Evolutionary conservation across 73 alveolate species (phyloP).

Genomic region (Uronychia binucleata): DNA sequence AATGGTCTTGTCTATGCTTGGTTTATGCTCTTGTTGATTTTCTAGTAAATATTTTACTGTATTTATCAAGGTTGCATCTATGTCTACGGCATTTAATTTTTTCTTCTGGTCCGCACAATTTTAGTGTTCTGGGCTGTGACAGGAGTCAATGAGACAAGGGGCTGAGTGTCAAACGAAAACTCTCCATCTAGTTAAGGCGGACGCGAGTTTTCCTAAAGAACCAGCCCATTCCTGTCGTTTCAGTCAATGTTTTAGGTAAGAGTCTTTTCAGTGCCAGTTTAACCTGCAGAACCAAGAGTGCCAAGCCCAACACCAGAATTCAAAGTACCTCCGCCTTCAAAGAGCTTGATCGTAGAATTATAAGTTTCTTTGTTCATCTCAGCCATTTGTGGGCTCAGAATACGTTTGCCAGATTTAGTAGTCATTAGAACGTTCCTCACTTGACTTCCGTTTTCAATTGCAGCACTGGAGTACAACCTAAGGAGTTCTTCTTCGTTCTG

Average conservation of each 20-base stretch:
- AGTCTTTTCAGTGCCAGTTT: no score
- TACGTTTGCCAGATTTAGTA: background rate
- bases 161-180: background rate
- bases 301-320: no score
- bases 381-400: background rate
- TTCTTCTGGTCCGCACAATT: background rate
- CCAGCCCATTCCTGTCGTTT: no score
- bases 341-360: background rate
- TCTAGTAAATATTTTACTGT: no score
- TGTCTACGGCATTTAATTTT: no score
- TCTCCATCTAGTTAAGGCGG: background rate
- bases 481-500: background rate
- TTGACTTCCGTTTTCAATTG: background rate
- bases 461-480: background rate
- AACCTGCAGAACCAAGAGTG: no score
- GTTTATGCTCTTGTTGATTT: no score
- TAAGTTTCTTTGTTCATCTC: background rate
- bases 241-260: no score
- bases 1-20: no score
- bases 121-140: background rate
- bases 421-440: background rate
- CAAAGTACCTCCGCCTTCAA: no score
- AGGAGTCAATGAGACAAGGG: background rate
- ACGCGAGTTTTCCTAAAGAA: no score
- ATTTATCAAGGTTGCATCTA: no score